Evolutionary conservation across 306 rosid species (phyloP), one percentile per base, ranked within the genome.

Genomic region (Nissolia schottii): DNA sequence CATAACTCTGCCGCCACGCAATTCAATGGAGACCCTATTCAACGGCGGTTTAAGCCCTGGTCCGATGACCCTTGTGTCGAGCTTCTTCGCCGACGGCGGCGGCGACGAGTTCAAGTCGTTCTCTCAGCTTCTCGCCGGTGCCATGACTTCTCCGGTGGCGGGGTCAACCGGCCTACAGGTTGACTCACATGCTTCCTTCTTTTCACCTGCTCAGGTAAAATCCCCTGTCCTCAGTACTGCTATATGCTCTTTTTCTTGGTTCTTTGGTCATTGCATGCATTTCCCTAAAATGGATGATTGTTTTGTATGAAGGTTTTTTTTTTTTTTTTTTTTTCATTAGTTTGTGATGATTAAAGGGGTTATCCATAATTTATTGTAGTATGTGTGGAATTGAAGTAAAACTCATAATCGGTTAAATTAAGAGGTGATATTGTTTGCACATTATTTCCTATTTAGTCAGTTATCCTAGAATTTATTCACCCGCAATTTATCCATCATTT

Each of bases 81-180:
- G 66, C 79, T 79, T 92, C 50, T 79, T 92, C 48, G 24, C 82
- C 7, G 96, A 87, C 3, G 79, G 76, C 19, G 51, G 19, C 19
- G 51, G 19, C 41, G 96, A 89, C 1, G 86, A 86, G 29, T 74
- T 66, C 70, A 91, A 84, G 81, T 89, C 96, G 4, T 92, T 89
- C 79, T 89, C 96, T 10, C 97, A 89, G 90, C 92, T 92, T 0
- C 89, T 92, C 38, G 87, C 93, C 15, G 96, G 97, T 4, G 89
- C 97, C 16, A 82, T 88, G 92, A 15, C 68, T 19, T 84, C 97
- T 22, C 92, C 96, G 70, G 86, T 16, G 12, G 48, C 58, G 3
- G 51, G 55, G 43, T 43, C 79, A 19, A 19, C 78, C 1, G 85
- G 84, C 18, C 59, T 74, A n/a, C n/a, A n/a, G 49, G 81, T 72